Evolutionary conservation across 768 basidiomycete species (phyloP), one percentile per base, ranked within the genome.

Genomic region (Leccinum fibrillosum): DNA sequence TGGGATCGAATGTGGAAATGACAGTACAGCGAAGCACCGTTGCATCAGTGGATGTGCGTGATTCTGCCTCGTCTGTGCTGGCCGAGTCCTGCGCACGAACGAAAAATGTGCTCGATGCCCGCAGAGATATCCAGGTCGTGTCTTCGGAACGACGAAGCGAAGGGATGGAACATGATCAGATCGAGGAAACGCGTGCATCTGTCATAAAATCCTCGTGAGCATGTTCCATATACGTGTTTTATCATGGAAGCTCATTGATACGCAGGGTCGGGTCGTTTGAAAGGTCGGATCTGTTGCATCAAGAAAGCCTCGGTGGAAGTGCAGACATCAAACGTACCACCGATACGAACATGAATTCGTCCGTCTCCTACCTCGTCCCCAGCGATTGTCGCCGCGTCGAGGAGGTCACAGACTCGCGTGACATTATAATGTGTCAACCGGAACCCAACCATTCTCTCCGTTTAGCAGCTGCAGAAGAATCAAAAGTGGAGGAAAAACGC

Each of bases 171-270:
- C 5, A 32, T 2, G 5, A 12, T n/a, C 50, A 63, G 9, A 35
- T n/a, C 1, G 39, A 51, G 11, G 26, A 25, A 47, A 32, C 25
- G 3, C 15, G 3, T 5, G 9, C 30, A 8, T 35, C 34, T 13
- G 17, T 49, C 17, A 17, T 35, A 26, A 28, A 45, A 15, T 12
- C 39, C 8, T 34, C 28, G 63, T 64, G 32, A 51, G 64, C 50
- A 30, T 17, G 1, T 17, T 26, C 12, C 8, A 9, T 12, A 30
- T 15, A 3, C 9, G 26, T 44, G n/a, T 39, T 12, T 49, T 21
- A 12, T 49, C 4, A 9, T 15, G 5, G 30, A 35, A 44, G 12
- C 32, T 62, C 39, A 65, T 19, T 15, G 21, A 37, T 50, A 3
- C 19, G 3, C 17, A 65, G 64, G 39, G 39, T 52, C 15, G 49